phyloP scores from a whole-genome alignment of 768 basidiomycete genomes.

The Psilocybe subaeruginosa region DNA sequence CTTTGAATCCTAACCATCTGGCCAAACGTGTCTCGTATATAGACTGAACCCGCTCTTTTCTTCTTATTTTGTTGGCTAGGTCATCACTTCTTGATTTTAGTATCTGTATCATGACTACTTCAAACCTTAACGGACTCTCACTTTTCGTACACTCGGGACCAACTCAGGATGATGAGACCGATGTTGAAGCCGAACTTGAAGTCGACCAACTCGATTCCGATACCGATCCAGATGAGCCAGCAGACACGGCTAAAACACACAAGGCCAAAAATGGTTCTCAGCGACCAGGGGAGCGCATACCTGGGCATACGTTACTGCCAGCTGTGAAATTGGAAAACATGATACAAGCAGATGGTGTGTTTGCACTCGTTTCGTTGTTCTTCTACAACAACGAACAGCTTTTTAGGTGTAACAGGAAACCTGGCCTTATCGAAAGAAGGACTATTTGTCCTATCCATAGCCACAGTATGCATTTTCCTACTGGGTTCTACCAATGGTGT shows the following conservation, averaged over 20 bases:
- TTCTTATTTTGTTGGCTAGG: not conserved
- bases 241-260: constrained; percentile 24
- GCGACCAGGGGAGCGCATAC: constrained; percentile 45
- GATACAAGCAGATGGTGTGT: constrained; percentile 74
- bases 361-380: constrained; percentile 1
- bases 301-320: constrained; percentile 72
- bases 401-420: constrained; percentile 56
- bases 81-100: not conserved
- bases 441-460: constrained; percentile 71
- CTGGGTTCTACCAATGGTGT: not conserved
- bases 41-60: not conserved
- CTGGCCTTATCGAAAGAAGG: constrained; percentile 78
- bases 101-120: constrained; percentile 11
- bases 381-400: constrained; percentile 7
- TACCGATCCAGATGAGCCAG: constrained; percentile 42
- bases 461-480: constrained; percentile 55
- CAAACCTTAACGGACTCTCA: constrained; percentile 15
- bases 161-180: constrained; percentile 40
- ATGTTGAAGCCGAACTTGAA: constrained; percentile 64
- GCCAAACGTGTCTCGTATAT: too few relatives aligned
- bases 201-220: constrained; percentile 70
- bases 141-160: constrained; percentile 8
- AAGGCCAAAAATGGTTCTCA: constrained; percentile 28
- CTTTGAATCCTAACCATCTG: not conserved
- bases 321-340: constrained; percentile 73